phyloP scores from a whole-genome alignment of 202 grass and related monocot genomes.

The Schoenoplectus triqueter region DNA sequence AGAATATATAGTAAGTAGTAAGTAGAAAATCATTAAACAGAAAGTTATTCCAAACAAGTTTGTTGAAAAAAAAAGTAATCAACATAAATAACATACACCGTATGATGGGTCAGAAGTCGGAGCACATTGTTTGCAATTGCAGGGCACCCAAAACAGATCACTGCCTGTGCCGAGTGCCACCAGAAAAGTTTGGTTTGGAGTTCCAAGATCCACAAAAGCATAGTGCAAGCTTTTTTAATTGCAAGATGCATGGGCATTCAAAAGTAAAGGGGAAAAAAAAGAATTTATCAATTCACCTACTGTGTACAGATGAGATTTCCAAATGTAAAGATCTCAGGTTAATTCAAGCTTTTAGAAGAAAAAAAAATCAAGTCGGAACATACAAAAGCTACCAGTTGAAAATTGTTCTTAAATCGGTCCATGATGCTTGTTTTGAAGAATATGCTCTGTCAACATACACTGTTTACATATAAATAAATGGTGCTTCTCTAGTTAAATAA shows the following conservation, averaged over 20 bases:
- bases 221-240: conserved; percentile 65
- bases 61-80: not conserved
- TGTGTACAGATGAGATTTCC: not conserved
- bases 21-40: not conserved
- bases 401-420: not conserved
- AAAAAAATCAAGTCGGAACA: not conserved
- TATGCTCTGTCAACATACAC: not conserved
- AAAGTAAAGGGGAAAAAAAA: not conserved
- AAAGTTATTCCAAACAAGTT: not conserved
- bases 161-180: conserved; percentile 90
- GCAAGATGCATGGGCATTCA: not conserved
- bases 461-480: not conserved
- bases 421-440: not conserved
- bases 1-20: not conserved
- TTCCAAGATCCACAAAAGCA: conserved; percentile 68
- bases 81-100: conserved; percentile 4
- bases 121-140: conserved; percentile 77
- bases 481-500: not conserved
- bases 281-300: not conserved
- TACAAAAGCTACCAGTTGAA: not conserved
- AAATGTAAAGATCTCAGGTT: not conserved
- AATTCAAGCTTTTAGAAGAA: not conserved
- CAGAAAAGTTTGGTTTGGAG: conserved; percentile 73
- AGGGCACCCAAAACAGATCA: conserved; percentile 89
- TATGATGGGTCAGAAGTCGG: not conserved